Evolutionary conservation across 352 stramenopile genomes (phyloP).

Genomic region (Globisporangium acanthophoron): DNA sequence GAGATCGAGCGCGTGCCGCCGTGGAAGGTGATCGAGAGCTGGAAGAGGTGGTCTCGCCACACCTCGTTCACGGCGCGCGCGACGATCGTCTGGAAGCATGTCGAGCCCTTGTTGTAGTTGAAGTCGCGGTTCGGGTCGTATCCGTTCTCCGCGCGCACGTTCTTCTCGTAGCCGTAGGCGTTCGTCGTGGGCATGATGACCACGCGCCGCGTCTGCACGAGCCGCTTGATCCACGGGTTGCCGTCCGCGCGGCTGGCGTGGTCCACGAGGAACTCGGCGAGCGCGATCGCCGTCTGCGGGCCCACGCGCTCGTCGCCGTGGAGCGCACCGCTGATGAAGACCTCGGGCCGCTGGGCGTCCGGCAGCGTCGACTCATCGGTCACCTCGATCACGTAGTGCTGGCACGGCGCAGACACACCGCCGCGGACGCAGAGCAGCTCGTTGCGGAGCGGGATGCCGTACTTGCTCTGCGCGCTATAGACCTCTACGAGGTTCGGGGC

Average conservation of each 20-base stretch:
- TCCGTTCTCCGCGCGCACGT: constrained; percentile 64
- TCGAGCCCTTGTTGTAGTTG: constrained; percentile 80
- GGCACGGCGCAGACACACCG: constrained; percentile 35
- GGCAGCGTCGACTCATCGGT: constrained; percentile 65
- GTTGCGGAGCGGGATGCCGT: constrained; percentile 43
- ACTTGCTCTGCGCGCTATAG: constrained; percentile 75
- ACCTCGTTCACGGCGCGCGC: constrained; percentile 93
- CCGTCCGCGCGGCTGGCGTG: constrained; percentile 39
- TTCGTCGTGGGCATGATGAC: constrained; percentile 91
- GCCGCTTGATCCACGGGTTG: constrained; percentile 45
- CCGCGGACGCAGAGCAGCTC: constrained; percentile 48
- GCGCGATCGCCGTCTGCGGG: constrained; percentile 76
- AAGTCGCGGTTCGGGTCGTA: constrained; percentile 98
- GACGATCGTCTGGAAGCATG: constrained; percentile 93
- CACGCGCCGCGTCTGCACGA: constrained; percentile 79
- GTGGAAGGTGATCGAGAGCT: constrained; percentile 96
- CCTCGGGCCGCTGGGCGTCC: constrained; percentile 76
- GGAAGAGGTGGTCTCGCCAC: constrained; percentile 94
- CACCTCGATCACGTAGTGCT: constrained; percentile 83
- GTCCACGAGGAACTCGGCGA: constrained; percentile 57
- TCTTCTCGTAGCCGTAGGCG: constrained; percentile 86
- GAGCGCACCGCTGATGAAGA: constrained; percentile 93
- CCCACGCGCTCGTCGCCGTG: constrained; percentile 94
- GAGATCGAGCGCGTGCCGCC: constrained; percentile 92
- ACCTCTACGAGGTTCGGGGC: constrained; percentile 72